Base-by-base conservation (phyloP, 1,284 basidiomycete species). In the Macrocystidia cucumis region DNA sequence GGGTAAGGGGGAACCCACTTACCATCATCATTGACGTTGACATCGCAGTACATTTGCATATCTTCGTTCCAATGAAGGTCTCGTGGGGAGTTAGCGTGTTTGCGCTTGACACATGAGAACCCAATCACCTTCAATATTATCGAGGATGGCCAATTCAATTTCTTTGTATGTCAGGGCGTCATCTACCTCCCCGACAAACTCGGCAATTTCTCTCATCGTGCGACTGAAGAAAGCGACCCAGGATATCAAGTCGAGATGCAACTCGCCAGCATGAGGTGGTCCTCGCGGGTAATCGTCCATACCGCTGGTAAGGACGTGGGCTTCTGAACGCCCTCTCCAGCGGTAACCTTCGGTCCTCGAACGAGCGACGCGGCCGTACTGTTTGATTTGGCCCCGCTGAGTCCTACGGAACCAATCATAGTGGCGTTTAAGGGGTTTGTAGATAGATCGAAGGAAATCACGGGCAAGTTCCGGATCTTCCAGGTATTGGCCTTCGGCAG, bases 351-450 rank as follows among this genome's bases (percentile, higher is more conserved):
- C 92, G 2, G 77, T 78, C 35, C 85, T 71, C n/a, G 86, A 89
- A 5, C 84, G 74, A 1, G 90, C 85, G 41, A 72, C 72, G 22
- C 91, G 75, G 4, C 73, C 77, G 58, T 91, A 97, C 52, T 91
- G 87, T 51, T 88, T 87, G 50, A 97, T 87, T 55, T 93, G 89
- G 6, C 91, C 91, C 6, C 86, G 77, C 57, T 97, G 92, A 2
- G 92, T 95, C 34, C 81, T 78, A 18, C 91, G 75, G 74, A 96
- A 96, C 92, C 92, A 97, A 39, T 89, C 79, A 53, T 96, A 97
- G 57, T 97, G 93, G 12, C 86, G 73, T 46, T 86, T 87, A 9
- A 96, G 69, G 3, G 87, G 82, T 17, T 66, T 62, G 52, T 97
- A 97, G 41, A 96, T 87, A 3, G 78, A 79, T 31, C 67, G 72